A percentile compares a stretch with the other conserved stretches of the same genome.
Evolutionary conservation across 495 filamentous ascomycete species (phyloP).

Genomic region (Extremus antarcticus): DNA sequence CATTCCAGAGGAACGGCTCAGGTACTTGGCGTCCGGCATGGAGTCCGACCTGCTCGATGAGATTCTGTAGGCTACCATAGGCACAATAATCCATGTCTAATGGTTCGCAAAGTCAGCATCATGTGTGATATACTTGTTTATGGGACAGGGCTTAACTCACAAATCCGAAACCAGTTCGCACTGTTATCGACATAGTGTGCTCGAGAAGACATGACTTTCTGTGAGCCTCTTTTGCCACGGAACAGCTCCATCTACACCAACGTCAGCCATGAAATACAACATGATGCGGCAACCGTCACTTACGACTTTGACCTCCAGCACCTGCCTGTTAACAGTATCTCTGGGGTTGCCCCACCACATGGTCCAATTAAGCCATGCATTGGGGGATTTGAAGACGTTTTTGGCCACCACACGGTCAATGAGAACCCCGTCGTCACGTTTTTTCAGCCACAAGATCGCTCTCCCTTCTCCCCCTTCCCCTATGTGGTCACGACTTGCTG

Average conservation of each 20-base stretch:
- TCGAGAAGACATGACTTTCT: not conserved
- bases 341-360: too few relatives aligned
- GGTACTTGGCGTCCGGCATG: not conserved
- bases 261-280: not conserved
- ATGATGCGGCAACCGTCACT: not conserved
- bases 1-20: conserved; percentile 6
- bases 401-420: too few relatives aligned
- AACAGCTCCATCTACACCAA: not conserved
- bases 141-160: not conserved
- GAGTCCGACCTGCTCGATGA: not conserved
- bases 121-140: not conserved
- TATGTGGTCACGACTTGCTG: too few relatives aligned
- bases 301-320: not conserved
- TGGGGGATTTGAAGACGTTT: too few relatives aligned
- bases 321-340: too few relatives aligned
- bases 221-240: not conserved
- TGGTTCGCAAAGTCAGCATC: not conserved
- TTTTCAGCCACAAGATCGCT: too few relatives aligned
- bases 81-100: not conserved
- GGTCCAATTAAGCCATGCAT: too few relatives aligned
- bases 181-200: not conserved
- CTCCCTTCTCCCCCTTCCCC: too few relatives aligned
- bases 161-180: not conserved
- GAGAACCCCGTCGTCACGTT: too few relatives aligned
- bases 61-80: not conserved